Conservation (phyloP, 2,329 filamentous ascomycete species). For the Fusarium concolor region DNA sequence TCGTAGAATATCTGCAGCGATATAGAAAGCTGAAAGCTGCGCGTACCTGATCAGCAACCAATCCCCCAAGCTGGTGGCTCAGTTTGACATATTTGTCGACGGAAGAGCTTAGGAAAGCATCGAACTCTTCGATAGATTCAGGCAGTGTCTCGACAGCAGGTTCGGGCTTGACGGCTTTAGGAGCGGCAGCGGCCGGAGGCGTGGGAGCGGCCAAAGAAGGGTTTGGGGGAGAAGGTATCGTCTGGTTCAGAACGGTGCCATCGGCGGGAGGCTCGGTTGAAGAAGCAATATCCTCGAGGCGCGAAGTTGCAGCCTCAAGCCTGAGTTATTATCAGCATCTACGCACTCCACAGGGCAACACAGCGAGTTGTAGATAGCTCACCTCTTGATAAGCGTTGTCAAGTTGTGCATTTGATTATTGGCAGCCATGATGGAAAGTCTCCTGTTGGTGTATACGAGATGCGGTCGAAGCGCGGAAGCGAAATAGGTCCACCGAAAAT, state of each 20-base stretch:
- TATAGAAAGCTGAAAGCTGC: neutral
- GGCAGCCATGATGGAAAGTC: constrained; percentile 69
- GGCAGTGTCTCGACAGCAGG: constrained; percentile 70
- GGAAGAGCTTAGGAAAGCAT: constrained; percentile 78
- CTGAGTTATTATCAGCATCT: constrained; percentile 69
- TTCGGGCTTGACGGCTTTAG: constrained; percentile 52
- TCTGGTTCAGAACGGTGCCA: constrained; percentile 58
- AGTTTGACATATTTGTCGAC: constrained; percentile 82
- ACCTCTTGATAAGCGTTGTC: constrained; percentile 98
- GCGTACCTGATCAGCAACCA: constrained; percentile 82
- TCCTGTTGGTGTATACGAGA: neutral
- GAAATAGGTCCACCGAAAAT: neutral
- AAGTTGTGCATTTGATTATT: constrained; percentile 93
- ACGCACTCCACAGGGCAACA: neutral
- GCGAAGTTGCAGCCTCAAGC: constrained; percentile 95
- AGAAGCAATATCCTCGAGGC: constrained; percentile 94
- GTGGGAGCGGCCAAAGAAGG: constrained; percentile 49
- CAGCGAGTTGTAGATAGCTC: constrained; percentile 42
- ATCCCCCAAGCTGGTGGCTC: constrained; percentile 80
- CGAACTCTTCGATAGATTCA: constrained; percentile 87
- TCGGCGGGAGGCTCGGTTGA: constrained; percentile 72
- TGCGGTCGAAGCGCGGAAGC: neutral
- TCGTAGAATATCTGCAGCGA: neutral
- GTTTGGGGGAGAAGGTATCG: constrained; percentile 50
- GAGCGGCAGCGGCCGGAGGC: constrained; percentile 46